phyloP scores from a whole-genome alignment of 1,284 basidiomycete species.

The Cryptococcus hybrid region DNA sequence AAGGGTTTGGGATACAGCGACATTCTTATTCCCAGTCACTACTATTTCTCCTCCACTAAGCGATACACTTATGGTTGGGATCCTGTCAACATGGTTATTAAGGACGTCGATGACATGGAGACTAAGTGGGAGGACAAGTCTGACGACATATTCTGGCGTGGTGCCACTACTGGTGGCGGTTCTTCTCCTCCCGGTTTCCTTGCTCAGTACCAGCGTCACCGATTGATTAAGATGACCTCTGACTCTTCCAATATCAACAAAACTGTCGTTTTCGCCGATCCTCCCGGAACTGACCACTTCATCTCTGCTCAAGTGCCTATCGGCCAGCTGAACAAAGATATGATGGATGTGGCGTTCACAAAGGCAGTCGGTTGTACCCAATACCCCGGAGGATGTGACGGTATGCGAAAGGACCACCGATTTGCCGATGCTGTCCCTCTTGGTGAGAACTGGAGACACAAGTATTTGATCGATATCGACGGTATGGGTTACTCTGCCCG shows the following conservation, averaged over 20 bases:
- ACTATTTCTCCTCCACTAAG: conserved; percentile 79
- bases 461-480: conserved; percentile 87
- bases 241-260: conserved; percentile 59
- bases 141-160: conserved; percentile 60
- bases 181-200: conserved; percentile 80
- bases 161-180: conserved; percentile 89
- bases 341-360: conserved; percentile 87
- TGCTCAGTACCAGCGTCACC: conserved; percentile 81
- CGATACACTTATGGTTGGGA: conserved; percentile 91
- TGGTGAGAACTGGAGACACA: conserved; percentile 86
- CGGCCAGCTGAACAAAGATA: conserved; percentile 66
- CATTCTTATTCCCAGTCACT: conserved; percentile 89
- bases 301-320: conserved; percentile 64
- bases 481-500: conserved; percentile 93
- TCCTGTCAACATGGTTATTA: conserved; percentile 63
- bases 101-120: conserved; percentile 75
- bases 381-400: conserved; percentile 77
- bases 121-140: conserved; percentile 61
- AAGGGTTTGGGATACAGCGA: conserved; percentile 79
- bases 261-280: conserved; percentile 73
- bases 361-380: conserved; percentile 65
- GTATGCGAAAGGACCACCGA: conserved; percentile 65
- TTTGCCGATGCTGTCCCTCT: conserved; percentile 75
- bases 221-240: conserved; percentile 76
- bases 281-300: conserved; percentile 59